Conservation (phyloP, 495 filamentous ascomycete species). For the Daldinia caldariorum region DNA sequence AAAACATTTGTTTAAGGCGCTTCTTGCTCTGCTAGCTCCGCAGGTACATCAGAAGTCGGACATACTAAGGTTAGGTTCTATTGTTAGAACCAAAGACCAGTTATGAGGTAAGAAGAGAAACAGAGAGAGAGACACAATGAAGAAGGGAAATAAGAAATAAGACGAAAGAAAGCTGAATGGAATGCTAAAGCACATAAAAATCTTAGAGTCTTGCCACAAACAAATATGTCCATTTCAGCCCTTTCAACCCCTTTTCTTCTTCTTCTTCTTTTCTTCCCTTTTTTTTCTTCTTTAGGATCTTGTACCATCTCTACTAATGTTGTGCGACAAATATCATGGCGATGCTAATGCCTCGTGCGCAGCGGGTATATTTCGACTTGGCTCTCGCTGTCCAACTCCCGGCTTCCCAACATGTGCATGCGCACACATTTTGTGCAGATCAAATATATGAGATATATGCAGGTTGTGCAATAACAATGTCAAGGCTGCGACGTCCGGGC, state of each 20-base stretch:
- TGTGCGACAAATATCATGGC: constrained; percentile 36
- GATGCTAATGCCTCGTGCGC: constrained; percentile 22
- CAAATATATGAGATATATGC: constrained; percentile 7
- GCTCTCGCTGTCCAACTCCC: constrained; percentile 37
- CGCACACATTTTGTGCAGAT: neutral
- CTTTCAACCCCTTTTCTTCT: constrained; percentile 6
- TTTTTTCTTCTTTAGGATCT: constrained; percentile 22
- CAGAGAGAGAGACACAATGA: constrained; percentile 18
- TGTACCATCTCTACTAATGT: constrained; percentile 28
- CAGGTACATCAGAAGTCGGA: neutral
- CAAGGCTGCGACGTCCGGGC: constrained; percentile 5
- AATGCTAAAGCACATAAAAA: constrained; percentile 20
- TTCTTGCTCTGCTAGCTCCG: neutral
- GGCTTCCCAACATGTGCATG: constrained; percentile 30
- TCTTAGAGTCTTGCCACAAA: neutral
- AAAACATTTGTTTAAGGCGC: constrained; percentile 4
- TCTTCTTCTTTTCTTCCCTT: neutral
- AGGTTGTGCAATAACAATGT: constrained; percentile 21
- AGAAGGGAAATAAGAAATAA: constrained; percentile 14
- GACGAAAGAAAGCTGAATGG: constrained; percentile 26
- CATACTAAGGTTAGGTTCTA: constrained; percentile 14
- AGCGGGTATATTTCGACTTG: constrained; percentile 22
- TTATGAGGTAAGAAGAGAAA: constrained; percentile 7
- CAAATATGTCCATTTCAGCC: constrained; percentile 14
- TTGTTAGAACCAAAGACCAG: constrained; percentile 1